phyloP scores from a whole-genome alignment of 768 basidiomycete species.

The Termitomyces eurrhizus region DNA sequence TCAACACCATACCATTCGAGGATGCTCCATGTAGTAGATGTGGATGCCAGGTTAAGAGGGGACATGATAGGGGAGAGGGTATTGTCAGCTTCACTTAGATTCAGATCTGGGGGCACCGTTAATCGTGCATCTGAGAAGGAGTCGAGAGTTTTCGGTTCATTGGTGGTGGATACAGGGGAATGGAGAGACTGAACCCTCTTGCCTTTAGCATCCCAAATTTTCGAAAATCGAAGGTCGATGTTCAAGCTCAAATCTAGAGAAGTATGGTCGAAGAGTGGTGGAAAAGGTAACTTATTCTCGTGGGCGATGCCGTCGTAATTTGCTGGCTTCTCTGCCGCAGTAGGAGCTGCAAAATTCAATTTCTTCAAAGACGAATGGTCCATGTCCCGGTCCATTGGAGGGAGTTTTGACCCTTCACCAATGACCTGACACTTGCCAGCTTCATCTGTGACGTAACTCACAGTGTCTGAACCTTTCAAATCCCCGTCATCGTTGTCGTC shows the following conservation, averaged over 20 bases:
- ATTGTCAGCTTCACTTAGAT: conserved; percentile 5
- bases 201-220: conserved; percentile 14
- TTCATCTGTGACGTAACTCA: conserved; percentile 33
- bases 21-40: conserved; percentile 23
- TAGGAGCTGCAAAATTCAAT: conserved; percentile 1
- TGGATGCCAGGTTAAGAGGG: conserved; percentile 13
- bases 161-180: conserved; percentile 9
- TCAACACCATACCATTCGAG: conserved; percentile 19
- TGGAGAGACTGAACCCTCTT: conserved; percentile 10
- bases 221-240: conserved; percentile 15
- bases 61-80: conserved; percentile 10
- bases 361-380: conserved; percentile 13
- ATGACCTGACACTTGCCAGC: conserved; percentile 21
- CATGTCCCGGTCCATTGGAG: conserved; percentile 12
- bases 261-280: conserved; percentile 11
- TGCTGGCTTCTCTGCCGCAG: background rate
- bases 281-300: conserved; percentile 6
- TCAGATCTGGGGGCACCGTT: conserved; percentile 7
- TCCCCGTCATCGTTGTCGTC: conserved; percentile 26
- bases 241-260: conserved; percentile 15
- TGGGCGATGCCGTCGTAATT: conserved; percentile 12
- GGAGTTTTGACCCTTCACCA: conserved; percentile 5
- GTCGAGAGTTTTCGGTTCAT: background rate
- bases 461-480: conserved; percentile 20
- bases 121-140: background rate